Evolutionary conservation across 1,139 yeast genomes (phyloP), one percentile per base, ranked within the genome.

Genomic region (Scheffersomyces titani): DNA sequence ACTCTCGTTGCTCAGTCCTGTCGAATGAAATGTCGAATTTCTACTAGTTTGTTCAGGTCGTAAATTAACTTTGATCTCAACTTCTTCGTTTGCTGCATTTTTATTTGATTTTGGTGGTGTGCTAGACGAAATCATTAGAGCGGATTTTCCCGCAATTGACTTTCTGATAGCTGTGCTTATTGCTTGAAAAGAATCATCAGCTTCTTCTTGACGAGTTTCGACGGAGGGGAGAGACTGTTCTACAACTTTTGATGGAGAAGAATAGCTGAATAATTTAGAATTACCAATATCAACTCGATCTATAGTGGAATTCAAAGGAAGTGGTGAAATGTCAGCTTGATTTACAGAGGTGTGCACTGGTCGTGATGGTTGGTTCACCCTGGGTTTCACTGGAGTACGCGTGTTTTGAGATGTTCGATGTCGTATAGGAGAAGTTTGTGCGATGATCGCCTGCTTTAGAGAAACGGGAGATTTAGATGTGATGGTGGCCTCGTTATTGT

Each of bases 111-210:
- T 46, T 20, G 49, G 19, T 19, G 49, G 49, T 3, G 49, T 22
- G 24, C 49, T 19, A 9, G 49, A 46, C 11, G 19, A 9, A 5
- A 22, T 19, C 13, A 19, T 18, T 2, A 46, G 49, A 13, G 62
- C 61, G 3, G 72, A 59, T 57, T 72, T 74, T 21, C 73, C 78
- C 0, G 80, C 80, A 19, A 74, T 73, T 54, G 79, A 76, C 57
- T 75, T 76, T 9, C 80, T 60, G 9, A 76, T 75, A 3, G 80
- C 78, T 4, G 73, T 71, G 55, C 78, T 73, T 24, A 76, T 76
- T 3, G 79, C 80, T 56, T 74, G 77, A 52, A 69, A 69, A 11
- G 72, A 68, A 54, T 61, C 63, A 51, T 69, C 70, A 7, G 9
- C 13, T 30, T 11, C 40, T 1, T 1, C 4, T 30, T 30, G 13